Evolutionary conservation across 2,329 filamentous ascomycete species (phyloP), one percentile per base, ranked within the genome.

Genomic region (Colletotrichum filicis): DNA sequence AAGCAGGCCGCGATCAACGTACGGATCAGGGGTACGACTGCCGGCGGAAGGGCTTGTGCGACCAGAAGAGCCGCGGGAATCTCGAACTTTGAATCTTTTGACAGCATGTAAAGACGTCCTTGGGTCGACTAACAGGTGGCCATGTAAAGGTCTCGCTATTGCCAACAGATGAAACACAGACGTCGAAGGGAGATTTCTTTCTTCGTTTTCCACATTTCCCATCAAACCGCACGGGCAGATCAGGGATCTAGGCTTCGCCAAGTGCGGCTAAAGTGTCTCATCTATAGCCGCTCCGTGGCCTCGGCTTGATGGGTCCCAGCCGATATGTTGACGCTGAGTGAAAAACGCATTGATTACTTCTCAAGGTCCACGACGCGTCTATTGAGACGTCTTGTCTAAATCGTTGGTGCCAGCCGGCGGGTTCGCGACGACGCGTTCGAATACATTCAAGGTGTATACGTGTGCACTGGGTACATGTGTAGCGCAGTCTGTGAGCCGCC

Each of bases 131-230:
- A 22, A n/a, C 42, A 22, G 42, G n/a, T 8, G 19, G 19, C 8
- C 19, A 22, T 49, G 42, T 3, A 55, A 55, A 55, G 53, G 65
- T 58, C 37, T 63, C 58, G 32, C 8, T 14, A 49, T 24, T 22
- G 9, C 16, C 32, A 11, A 30, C 9, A 68, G 28, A 59, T 11
- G 42, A 19, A 56, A 59, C 66, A 60, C 53, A 26, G 70, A 68
- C 32, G 9, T 69, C 24, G 24, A 7, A 32, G 24, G 11, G 14
- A 32, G n/a, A 35, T 12, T 49, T 4, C 42, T n/a, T n/a, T 8
- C 19, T 49, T 49, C 42, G 42, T 49, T 49, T 49, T 49, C 42
- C 42, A 49, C 42, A 49, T 49, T 49, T 49, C 42, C 42, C 42
- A 49, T n/a, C 19, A 49, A 49, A n/a, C 42, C 42, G 42, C 66